phyloP scores from a whole-genome alignment of 78 protist species.

The Dictyostelium purpureum region DNA sequence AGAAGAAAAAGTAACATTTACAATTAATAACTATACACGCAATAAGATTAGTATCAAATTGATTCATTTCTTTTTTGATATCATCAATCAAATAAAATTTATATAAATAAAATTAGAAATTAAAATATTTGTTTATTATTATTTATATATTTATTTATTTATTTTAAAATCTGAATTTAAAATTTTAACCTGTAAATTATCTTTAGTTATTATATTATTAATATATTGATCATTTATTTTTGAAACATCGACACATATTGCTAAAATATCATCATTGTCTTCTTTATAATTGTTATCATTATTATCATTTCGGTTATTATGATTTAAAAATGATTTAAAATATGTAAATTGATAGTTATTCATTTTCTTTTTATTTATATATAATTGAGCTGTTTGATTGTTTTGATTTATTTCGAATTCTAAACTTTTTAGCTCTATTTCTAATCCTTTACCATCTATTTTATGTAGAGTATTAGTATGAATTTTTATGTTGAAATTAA shows the following conservation, averaged over 20 bases:
- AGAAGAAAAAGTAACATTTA: no score
- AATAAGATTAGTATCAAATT: no score
- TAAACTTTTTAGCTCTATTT: not conserved
- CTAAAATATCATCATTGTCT: not conserved
- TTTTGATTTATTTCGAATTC: constrained; percentile 16
- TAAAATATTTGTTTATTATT: no score
- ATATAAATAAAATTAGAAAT: no score
- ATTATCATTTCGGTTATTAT: no score
- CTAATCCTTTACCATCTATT: constrained; percentile 45
- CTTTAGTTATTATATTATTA: not conserved
- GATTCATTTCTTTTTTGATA: constrained; percentile 12
- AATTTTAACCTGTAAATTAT: not conserved
- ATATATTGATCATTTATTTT: not conserved
- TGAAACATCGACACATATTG: not conserved
- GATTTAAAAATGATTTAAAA: not conserved
- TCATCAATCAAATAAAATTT: no score
- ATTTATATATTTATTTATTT: no score
- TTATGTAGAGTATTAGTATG: not conserved
- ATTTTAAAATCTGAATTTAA: not conserved
- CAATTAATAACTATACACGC: no score
- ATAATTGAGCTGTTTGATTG: not conserved
- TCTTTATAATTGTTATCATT: not conserved
- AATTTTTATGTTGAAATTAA: not conserved
- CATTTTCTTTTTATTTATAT: not conserved
- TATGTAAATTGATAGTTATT: not conserved